These are phyloP conservation scores for Syzygium jambos DNA, from an alignment of 345 rosid genomes.

Conservation along the genomic window DNA sequence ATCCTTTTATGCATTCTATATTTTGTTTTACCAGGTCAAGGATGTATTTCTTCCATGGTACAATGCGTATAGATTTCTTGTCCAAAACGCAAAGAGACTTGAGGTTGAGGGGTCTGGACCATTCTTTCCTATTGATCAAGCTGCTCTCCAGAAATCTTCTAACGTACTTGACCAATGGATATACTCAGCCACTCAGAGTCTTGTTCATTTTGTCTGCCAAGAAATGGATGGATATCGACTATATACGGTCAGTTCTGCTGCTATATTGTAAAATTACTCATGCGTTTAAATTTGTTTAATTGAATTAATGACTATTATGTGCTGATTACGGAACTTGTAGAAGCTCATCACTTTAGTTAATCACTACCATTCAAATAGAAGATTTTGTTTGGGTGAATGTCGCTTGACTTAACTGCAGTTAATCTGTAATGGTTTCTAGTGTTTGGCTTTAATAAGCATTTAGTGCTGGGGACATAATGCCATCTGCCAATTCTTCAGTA, in stretches of 20 bases:
- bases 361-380: neutral
- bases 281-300: neutral
- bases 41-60: conserved; percentile 99
- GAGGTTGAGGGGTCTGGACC: conserved; percentile 76
- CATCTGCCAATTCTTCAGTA: neutral
- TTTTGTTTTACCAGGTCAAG: conserved; percentile 54
- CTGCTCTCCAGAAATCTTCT: conserved; percentile 53
- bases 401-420: neutral
- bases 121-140: conserved; percentile 59
- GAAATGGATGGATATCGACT: conserved; percentile 97
- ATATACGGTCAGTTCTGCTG: conserved; percentile 57
- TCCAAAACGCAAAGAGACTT: conserved; percentile 96
- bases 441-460: neutral
- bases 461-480: neutral
- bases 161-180: conserved; percentile 99
- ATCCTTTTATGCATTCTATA: neutral
- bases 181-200: conserved; percentile 96
- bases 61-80: conserved; percentile 96
- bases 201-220: conserved; percentile 78
- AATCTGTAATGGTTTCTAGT: neutral
- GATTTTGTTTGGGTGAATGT: neutral
- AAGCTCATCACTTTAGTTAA: neutral
- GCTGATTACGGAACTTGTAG: neutral
- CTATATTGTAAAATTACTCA: neutral
- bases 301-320: neutral